Percentiles rank a stretch among this genome's conserved stretches.
Conservation (phyloP, 257 asterid species). For the Penstemon eatonii region DNA sequence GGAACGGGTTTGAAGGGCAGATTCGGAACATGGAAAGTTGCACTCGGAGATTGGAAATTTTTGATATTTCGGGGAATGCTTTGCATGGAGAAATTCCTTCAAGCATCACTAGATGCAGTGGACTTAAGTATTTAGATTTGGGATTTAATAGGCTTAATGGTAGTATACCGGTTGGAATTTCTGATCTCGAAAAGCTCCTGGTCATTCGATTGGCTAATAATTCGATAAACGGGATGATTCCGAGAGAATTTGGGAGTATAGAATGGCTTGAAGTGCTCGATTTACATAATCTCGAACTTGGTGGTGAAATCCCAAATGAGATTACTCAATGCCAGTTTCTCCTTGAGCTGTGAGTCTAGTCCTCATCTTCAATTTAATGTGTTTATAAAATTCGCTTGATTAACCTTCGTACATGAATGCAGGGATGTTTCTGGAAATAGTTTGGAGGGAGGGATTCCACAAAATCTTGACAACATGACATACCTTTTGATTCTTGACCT, state of each 20-base stretch:
- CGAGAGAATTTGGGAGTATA: constrained; percentile 59
- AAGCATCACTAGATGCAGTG: constrained; percentile 56
- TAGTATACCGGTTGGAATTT: constrained; percentile 61
- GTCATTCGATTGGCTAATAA: constrained; percentile 68
- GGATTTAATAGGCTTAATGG: constrained; percentile 70
- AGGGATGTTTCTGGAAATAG: constrained; percentile 76
- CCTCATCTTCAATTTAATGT: background rate
- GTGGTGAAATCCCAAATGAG: constrained; percentile 70
- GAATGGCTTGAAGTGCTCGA: constrained; percentile 90
- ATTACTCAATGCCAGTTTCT: constrained; percentile 76
- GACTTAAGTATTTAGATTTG: constrained; percentile 77
- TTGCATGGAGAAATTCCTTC: constrained; percentile 63
- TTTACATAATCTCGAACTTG: constrained; percentile 59
- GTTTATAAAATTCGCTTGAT: constrained; percentile 18
- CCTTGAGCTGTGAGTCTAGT: constrained; percentile 74
- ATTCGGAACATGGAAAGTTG: constrained; percentile 51
- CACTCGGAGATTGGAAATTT: constrained; percentile 46
- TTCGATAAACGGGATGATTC: constrained; percentile 63
- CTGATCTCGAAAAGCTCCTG: constrained; percentile 55
- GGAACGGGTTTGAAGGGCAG: constrained; percentile 62
- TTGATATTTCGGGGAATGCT: constrained; percentile 70
- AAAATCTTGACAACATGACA: constrained; percentile 60
- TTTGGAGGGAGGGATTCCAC: constrained; percentile 63
- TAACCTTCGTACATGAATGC: constrained; percentile 32
- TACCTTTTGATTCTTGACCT: constrained; percentile 71